Base-by-base conservation (phyloP, 108 stramenopile species). In the Tribonema minus region DNA sequence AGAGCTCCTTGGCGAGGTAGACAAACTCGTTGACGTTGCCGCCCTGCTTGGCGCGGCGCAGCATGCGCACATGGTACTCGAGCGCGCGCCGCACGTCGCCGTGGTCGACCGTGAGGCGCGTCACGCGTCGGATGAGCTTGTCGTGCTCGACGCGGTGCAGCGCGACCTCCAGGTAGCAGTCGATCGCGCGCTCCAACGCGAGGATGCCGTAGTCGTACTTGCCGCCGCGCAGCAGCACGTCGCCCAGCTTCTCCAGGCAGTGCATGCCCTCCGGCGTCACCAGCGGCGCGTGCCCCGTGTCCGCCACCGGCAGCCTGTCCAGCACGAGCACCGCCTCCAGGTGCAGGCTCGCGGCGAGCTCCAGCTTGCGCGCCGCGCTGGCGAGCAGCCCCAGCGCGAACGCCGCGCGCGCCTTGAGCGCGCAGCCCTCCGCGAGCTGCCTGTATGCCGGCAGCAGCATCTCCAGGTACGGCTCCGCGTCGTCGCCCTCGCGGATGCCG, bases 181-280 rank as follows among this genome's bases (percentile, higher is more conserved):
- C 76, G 37, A 61, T 77, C 15, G 76, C 76, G 4, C 67, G 67
- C 58, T 77, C 76, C 58, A 77, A 58, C 1, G 67, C 76, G 20
- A 77, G 68, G 27, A 77, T 77, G 67, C 76, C 76, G 67, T 77
- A 77, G 36, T 77, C 76, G 36, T 77, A 77, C 58, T 77, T 77
- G 35, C 71, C 76, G 66, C 29, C 1, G 39, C 34, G 29, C 33
- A 79, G 77, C 25, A 79, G 77, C n/a, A 35, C 35, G 61, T 79
- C 77, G 6, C 77, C 77, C 6, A 79, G 60, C 58, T 79, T 79
- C 68, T 79, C 77, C 25, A 79, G 60, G 34, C 77, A 79, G 68
- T 68, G 59, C 7, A 79, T 68, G 29, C 77, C 77, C 28, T 68
- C 61, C 1, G 77, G 77, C 3, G 77, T 70, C 9, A 79, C 59